Percentiles rank a stretch among this genome's conserved stretches.
Evolutionary conservation across 2,329 filamentous ascomycete species (phyloP).

Genomic region (Malbranchea cinnamomea): DNA sequence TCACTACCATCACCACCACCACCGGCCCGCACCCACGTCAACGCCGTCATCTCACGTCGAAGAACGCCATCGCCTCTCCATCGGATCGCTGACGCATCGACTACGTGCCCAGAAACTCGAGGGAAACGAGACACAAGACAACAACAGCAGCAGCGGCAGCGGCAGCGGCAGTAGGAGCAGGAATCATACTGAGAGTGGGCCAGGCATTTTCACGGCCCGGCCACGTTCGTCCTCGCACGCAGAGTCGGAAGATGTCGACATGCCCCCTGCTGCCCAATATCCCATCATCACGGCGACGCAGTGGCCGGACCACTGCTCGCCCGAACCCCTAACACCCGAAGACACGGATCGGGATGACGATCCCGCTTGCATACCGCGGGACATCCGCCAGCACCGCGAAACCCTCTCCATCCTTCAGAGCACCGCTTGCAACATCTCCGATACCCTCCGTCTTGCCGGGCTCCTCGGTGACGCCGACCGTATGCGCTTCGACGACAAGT

Average conservation of each 20-base stretch:
- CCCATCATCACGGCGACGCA: background rate
- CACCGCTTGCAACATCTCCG: conserved; percentile 18
- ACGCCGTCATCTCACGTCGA: conserved; percentile 27
- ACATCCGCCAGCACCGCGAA: conserved; percentile 23
- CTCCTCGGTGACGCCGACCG: conserved; percentile 15
- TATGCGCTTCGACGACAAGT: conserved; percentile 4
- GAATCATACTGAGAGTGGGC: background rate
- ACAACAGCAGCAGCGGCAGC: conserved; percentile 8
- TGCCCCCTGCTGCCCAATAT: conserved; percentile 3
- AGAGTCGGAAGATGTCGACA: background rate
- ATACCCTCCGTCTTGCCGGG: conserved; percentile 23
- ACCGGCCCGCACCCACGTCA: conserved; percentile 26
- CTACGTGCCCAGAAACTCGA: conserved; percentile 26
- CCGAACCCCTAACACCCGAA: conserved; percentile 2
- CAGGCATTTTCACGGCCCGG: background rate
- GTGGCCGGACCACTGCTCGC: conserved; percentile 2
- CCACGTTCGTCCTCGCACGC: background rate
- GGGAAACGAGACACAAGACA: conserved; percentile 12
- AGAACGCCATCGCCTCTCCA: conserved; percentile 21
- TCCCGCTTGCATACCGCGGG: conserved; percentile 9
- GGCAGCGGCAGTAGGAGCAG: conserved; percentile 11
- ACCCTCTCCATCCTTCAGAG: conserved; percentile 27
- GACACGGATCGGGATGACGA: conserved; percentile 9
- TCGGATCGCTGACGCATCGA: conserved; percentile 25
- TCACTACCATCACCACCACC: conserved; percentile 19